A percentile compares a stretch with the other conserved stretches of the same genome.
Conservation (phyloP, 2,329 filamentous ascomycete species). For the Cercospora janseana region DNA sequence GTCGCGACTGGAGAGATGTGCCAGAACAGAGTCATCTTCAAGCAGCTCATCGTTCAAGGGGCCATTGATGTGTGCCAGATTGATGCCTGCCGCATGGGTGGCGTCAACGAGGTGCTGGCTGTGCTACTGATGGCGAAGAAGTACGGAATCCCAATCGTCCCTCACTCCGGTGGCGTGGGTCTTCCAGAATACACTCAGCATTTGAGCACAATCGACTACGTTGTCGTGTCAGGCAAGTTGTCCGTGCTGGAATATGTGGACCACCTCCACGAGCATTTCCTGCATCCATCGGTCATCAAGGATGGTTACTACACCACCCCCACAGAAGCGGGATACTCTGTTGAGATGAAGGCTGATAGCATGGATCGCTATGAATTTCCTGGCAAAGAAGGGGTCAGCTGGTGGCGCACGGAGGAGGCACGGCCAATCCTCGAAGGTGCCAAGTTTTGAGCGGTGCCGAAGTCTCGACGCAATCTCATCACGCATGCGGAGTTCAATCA, state of each 20-base stretch:
- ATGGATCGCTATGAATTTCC: slow-evolving; percentile 79
- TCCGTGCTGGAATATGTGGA: slow-evolving; percentile 84
- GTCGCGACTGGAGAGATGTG: slow-evolving; percentile 94
- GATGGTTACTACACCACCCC: slow-evolving; percentile 88
- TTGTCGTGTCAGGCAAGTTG: slow-evolving; percentile 76
- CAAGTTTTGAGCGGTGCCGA: slow-evolving; percentile 22
- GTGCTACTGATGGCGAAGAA: slow-evolving; percentile 82
- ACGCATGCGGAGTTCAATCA: neutral
- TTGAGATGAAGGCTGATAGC: slow-evolving; percentile 87
- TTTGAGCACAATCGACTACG: slow-evolving; percentile 87
- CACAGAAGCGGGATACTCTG: slow-evolving; percentile 77
- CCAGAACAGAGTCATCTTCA: slow-evolving; percentile 92
- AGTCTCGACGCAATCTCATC: neutral
- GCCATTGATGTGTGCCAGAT: slow-evolving; percentile 88
- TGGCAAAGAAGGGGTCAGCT: slow-evolving; percentile 73
- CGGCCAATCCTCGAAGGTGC: slow-evolving; percentile 65
- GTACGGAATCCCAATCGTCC: slow-evolving; percentile 76
- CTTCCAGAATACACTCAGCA: slow-evolving; percentile 94
- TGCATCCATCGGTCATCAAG: slow-evolving; percentile 74
- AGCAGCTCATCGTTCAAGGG: slow-evolving; percentile 76
- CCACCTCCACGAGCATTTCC: slow-evolving; percentile 89
- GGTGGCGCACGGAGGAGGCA: slow-evolving; percentile 83
- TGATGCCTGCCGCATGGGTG: slow-evolving; percentile 84
- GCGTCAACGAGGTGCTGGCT: slow-evolving; percentile 89
- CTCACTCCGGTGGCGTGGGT: slow-evolving; percentile 85